Conservation (phyloP, 331 rosid species). For the Pyrus hybrid region DNA sequence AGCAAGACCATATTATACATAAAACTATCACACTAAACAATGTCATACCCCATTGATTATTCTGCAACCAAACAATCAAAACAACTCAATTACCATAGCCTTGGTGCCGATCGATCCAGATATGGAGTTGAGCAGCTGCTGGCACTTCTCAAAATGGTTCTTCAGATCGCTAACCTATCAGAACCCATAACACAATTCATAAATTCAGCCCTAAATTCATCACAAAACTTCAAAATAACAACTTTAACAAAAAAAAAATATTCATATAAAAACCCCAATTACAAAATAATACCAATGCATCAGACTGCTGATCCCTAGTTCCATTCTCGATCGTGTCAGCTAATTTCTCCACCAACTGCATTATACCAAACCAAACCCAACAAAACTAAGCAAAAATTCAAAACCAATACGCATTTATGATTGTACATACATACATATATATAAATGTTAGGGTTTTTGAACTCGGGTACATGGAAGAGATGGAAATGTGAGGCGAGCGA, state of each 20-base stretch:
- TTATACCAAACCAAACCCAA: conserved; percentile 4
- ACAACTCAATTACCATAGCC: conserved; percentile 57
- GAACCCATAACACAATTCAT: background rate
- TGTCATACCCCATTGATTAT: background rate
- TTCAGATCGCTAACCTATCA: conserved; percentile 65
- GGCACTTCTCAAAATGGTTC: conserved; percentile 89
- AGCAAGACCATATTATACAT: background rate
- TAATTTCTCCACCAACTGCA: conserved; percentile 78
- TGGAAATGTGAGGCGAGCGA: conserved; percentile 89
- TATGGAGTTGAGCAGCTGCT: conserved; percentile 76
- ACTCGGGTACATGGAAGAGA: conserved; percentile 41
- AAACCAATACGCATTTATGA: background rate
- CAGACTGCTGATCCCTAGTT: conserved; percentile 72
- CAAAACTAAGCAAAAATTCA: background rate
- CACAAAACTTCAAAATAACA: background rate
- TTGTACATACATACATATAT: background rate
- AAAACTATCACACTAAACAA: background rate
- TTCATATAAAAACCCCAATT: background rate
- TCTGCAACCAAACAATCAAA: background rate
- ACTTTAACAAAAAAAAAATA: background rate
- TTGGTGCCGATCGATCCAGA: conserved; percentile 68
- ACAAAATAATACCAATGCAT: conserved; percentile 49
- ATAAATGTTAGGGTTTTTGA: conserved; percentile 3
- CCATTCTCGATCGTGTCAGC: conserved; percentile 67
- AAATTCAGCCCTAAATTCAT: background rate